These are phyloP conservation scores for Ricinus communis DNA, from an alignment of 345 rosid species.

Conservation along the genomic window DNA sequence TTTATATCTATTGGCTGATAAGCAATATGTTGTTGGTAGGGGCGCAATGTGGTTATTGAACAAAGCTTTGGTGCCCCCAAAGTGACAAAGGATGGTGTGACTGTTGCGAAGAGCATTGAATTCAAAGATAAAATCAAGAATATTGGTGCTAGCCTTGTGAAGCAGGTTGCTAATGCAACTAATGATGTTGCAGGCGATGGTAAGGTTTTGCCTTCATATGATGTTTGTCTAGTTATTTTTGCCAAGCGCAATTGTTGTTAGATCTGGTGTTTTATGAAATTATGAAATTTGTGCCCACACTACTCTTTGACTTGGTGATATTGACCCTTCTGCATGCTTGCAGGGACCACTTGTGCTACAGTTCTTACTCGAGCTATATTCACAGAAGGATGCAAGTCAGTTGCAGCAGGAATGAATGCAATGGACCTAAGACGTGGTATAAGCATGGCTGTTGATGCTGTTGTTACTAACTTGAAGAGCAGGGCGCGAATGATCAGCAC, in stretches of 20 bases:
- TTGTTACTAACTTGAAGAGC: constrained; percentile 84
- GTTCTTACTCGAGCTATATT: constrained; percentile 86
- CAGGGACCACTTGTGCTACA: constrained; percentile 99
- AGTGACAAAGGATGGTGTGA: constrained; percentile 97
- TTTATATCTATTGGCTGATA: no score
- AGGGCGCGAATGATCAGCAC: constrained; percentile 95
- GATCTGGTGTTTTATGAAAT: no score
- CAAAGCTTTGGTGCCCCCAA: constrained; percentile 98
- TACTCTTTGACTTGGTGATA: background rate
- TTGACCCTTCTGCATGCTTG: background rate
- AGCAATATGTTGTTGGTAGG: constrained; percentile 52
- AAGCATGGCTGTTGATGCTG: constrained; percentile 87
- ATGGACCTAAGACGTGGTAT: constrained; percentile 96
- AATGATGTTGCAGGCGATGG: constrained; percentile 97
- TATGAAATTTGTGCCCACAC: no score
- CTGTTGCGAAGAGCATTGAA: constrained; percentile 97
- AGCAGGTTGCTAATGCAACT: constrained; percentile 98
- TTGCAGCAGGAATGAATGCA: constrained; percentile 95
- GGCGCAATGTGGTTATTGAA: constrained; percentile 89
- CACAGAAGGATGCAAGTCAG: constrained; percentile 92
- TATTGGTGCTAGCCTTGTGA: constrained; percentile 96
- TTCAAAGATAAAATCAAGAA: constrained; percentile 86
- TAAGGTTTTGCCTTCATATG: constrained; percentile 23
- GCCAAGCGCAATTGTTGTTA: background rate
- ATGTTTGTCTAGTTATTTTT: background rate